phyloP scores from a whole-genome alignment of 768 basidiomycete species.

The Pleurotus djamor region DNA sequence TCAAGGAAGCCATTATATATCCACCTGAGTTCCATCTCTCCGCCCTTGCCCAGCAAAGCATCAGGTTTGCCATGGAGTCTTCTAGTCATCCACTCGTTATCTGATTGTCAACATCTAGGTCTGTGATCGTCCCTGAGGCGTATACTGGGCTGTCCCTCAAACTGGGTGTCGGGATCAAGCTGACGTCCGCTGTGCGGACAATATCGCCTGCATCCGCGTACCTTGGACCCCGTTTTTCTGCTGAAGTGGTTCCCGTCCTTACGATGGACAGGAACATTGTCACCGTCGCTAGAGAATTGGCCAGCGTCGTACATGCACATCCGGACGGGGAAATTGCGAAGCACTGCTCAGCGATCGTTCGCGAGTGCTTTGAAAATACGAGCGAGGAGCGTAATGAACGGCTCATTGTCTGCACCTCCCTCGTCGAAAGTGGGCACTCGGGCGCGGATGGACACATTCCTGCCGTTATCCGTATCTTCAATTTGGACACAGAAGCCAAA shows the following conservation, averaged over 20 bases:
- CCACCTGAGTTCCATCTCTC: conserved; percentile 39
- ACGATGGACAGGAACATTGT: conserved; percentile 45
- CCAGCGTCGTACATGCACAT: conserved; percentile 46
- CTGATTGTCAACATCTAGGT: conserved; percentile 27
- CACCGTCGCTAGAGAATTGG: conserved; percentile 54
- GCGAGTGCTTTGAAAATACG: conserved; percentile 48
- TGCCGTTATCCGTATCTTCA: conserved; percentile 48
- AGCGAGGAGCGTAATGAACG: conserved; percentile 47
- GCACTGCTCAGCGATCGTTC: conserved; percentile 50
- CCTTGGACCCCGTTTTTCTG: conserved; percentile 54
- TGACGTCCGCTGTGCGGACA: conserved; percentile 57
- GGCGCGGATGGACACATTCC: conserved; percentile 42
- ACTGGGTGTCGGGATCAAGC: conserved; percentile 51
- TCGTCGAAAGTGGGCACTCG: conserved; percentile 53
- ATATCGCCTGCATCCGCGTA: conserved; percentile 60
- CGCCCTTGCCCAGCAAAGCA: conserved; percentile 50
- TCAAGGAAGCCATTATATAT: conserved; percentile 41
- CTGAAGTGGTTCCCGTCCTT: conserved; percentile 47
- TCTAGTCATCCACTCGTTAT: neutral
- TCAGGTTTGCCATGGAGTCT: conserved; percentile 33
- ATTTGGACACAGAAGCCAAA: conserved; percentile 49
- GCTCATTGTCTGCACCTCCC: conserved; percentile 53
- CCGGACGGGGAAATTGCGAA: conserved; percentile 50
- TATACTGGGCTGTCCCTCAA: conserved; percentile 49
- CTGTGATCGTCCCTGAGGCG: conserved; percentile 48